These are phyloP conservation scores for Nakazawaea holstii DNA, from an alignment of 805 yeast species.

Conservation along the genomic window DNA sequence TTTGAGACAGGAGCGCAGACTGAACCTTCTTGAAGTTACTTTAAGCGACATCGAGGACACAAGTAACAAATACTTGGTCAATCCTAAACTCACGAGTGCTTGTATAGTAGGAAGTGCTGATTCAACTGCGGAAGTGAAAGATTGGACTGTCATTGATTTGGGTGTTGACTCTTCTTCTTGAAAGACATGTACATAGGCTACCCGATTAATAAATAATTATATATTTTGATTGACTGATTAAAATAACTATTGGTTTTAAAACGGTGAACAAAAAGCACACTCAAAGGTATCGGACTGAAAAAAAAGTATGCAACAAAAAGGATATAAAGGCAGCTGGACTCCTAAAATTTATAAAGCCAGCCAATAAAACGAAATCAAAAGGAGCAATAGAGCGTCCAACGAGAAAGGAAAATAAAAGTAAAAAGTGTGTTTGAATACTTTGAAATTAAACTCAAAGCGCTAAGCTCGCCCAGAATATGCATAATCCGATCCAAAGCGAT, in stretches of 20 bases:
- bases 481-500: neutral
- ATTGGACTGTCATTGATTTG: neutral
- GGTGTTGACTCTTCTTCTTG: neutral
- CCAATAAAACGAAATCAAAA: neutral
- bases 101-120: constrained; percentile 16
- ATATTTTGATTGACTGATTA: neutral
- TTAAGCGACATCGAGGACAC: constrained; percentile 56
- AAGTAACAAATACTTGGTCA: constrained; percentile 56
- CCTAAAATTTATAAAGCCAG: neutral
- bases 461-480: neutral
- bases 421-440: neutral
- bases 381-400: neutral
- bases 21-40: constrained; percentile 61
- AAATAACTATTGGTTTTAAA: neutral
- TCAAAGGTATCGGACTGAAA: neutral
- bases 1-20: constrained; percentile 77
- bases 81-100: constrained; percentile 17
- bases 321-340: neutral
- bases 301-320: neutral
- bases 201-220: neutral
- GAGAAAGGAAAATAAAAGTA: neutral
- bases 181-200: neutral
- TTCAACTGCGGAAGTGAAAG: neutral
- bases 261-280: neutral
- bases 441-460: neutral